Evolutionary conservation across 1,284 basidiomycete species (phyloP).

Genomic region (Ceratobasidium sp.): DNA sequence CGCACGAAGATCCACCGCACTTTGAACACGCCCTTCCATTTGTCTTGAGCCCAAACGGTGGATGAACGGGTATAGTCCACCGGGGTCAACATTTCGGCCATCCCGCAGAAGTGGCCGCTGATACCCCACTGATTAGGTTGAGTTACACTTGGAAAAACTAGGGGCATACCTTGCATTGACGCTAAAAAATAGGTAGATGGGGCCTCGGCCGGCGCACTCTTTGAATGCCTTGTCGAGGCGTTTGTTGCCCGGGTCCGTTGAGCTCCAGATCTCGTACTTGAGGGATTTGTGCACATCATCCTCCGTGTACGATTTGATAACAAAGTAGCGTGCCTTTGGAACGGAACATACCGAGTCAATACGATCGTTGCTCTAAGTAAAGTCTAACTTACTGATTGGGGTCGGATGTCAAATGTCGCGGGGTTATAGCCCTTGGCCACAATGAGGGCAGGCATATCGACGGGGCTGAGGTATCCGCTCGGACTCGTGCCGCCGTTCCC

Average conservation of each 20-base stretch:
- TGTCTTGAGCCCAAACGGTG: constrained; percentile 97
- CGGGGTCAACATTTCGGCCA: constrained; percentile 94
- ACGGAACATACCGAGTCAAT: constrained; percentile 30
- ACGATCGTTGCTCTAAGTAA: not conserved
- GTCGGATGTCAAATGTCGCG: constrained; percentile 82
- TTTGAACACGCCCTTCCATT: constrained; percentile 98
- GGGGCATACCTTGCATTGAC: constrained; percentile 82
- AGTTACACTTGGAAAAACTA: constrained; percentile 32
- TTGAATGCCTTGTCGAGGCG: constrained; percentile 94
- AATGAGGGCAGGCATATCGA: constrained; percentile 88
- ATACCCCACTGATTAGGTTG: not conserved
- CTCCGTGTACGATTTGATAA: constrained; percentile 98
- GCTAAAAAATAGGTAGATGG: constrained; percentile 96
- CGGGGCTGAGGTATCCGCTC: constrained; percentile 65
- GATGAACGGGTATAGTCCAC: constrained; percentile 87
- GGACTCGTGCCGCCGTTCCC: constrained; percentile 52
- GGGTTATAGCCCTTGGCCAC: constrained; percentile 93
- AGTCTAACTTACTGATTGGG: constrained; percentile 69
- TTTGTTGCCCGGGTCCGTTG: constrained; percentile 95
- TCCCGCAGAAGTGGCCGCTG: constrained; percentile 95
- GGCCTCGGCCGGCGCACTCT: constrained; percentile 84
- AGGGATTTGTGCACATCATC: constrained; percentile 97
- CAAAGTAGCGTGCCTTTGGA: constrained; percentile 85
- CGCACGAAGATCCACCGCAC: constrained; percentile 95
- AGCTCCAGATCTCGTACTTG: constrained; percentile 97